Evolutionary conservation across 257 asterid genomes (phyloP), one percentile per base, ranked within the genome.

Genomic region (Capsicum rhomboideum): DNA sequence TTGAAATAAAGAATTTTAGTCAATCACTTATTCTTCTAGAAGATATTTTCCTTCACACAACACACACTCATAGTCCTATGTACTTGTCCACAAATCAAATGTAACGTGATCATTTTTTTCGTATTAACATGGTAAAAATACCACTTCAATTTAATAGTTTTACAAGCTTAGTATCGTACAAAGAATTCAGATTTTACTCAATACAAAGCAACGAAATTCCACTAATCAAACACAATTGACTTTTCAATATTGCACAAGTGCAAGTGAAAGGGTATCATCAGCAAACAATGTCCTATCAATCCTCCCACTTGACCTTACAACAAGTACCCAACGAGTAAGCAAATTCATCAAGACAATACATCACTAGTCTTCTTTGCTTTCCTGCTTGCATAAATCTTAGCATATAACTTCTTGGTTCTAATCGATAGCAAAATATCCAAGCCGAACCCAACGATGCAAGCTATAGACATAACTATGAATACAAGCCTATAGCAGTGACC

Each of bases 401-500:
- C 82, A 46, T 90, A 88, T 21, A 90, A 4, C 6, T 54, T 55
- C 82, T 82, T 88, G 31, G 92, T 90, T 64, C 91, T 85, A 34
- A 88, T 56, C 0, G 90, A 50, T 18, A 90, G 44, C 13, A 83
- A 18, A 29, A 90, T 82, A 82, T 90, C 92, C 18, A 90, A 52
- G 17, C 87, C 86, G 55, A 88, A 90, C 34, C 92, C 92, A 56
- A 89, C 85, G 29, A 87, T 29, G 53, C 90, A 87, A 28, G 84
- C 92, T 50, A 87, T 80, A 13, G 92, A 86, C 92, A 90, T 90
- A 17, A 90, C 88, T 37, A 90, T 85, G 53, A 88, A 90, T 54
- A 90, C 92, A 29, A 90, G 86, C 86, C 91, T 64, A 82, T 88
- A 90, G 78, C 92, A 90, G 23, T 90, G 90, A 14, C 90, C 84